phyloP scores from a whole-genome alignment of 1,284 basidiomycete species.

The Nidula niveotomentosa region DNA sequence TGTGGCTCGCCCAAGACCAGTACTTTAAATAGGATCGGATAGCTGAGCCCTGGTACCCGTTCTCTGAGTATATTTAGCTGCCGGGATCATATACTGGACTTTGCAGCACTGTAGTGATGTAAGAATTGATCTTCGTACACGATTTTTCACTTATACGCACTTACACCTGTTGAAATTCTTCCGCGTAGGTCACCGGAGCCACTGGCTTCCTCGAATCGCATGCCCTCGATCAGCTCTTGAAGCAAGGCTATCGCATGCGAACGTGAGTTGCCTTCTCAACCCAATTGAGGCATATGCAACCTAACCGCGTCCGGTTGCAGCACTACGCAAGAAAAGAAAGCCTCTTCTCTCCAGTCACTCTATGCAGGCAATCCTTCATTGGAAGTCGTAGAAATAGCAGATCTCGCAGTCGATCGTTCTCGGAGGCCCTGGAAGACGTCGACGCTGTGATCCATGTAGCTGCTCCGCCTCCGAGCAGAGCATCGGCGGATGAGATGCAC shows the following conservation, averaged over 20 bases:
- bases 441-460: slow-evolving; percentile 28
- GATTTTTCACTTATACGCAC: too few relatives aligned
- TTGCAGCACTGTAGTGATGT: too few relatives aligned
- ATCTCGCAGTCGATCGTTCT: slow-evolving; percentile 22
- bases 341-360: slow-evolving; percentile 13
- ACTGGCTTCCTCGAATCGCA: slow-evolving; percentile 30
- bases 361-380: slow-evolving; percentile 16
- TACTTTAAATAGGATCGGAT: too few relatives aligned
- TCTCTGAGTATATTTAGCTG: too few relatives aligned
- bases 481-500: slow-evolving; percentile 14
- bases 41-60: too few relatives aligned
- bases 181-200: slow-evolving; percentile 33
- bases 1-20: too few relatives aligned
- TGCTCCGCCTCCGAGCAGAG: slow-evolving; percentile 20
- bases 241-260: slow-evolving; percentile 26
- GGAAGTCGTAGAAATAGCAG: slow-evolving; percentile 20
- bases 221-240: slow-evolving; percentile 23
- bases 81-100: too few relatives aligned
- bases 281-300: background rate
- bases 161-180: too few relatives aligned
- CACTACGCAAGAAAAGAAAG: slow-evolving; percentile 21
- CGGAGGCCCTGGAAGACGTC: slow-evolving; percentile 26
- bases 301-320: slow-evolving; percentile 9
- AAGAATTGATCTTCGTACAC: too few relatives aligned
- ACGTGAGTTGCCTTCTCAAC: slow-evolving; percentile 15